Base-by-base conservation (phyloP, 495 filamentous ascomycete genomes). In the Neurospora tetrasperma region DNA sequence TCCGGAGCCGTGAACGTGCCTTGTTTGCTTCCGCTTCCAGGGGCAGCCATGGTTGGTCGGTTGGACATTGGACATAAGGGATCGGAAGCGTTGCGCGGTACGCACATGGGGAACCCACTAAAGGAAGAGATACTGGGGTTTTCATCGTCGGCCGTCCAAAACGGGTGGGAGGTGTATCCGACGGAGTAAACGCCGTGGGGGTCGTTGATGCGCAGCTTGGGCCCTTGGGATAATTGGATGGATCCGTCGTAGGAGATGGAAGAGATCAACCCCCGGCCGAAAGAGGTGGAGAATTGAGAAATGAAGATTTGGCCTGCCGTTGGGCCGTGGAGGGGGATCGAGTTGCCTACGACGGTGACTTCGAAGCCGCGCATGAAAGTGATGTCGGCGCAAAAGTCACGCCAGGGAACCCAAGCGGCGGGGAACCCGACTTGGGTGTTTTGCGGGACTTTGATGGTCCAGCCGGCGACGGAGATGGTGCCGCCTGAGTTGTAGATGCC, bases 71-170 rank as follows among this genome's bases (percentile, higher is more conserved):
- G 83, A 68, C 82, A 84, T 4, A 80, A 74, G 0, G 75, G 71
- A 27, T 84, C 83, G 8, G 72, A 74, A 59, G 54, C 10, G 6
- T 74, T 76, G 5, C 83, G 76, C 1, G 82, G 83, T 31, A 84
- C 78, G 70, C 83, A 84, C 80, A 84, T 83, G 44, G 82, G 83
- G 69, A 84, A 84, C 10, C 83, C 82, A 5, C 74, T 76, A 42
- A 83, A 84, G 2, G 82, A 77, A 10, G 76, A 77, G 43, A 84
- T 76, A 43, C 74, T 78, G 2, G 83, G 83, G 75, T 76, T 84
- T 71, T 77, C 74, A 62, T 80, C 81, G 69, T 84, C 83, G 6
- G 78, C 78, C 0, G 80, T 80, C 75, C 83, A 83, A 74, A 84
- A 81, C 1, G 80, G 79, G 3, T 71, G 71, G 11, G 71, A 76